Evolutionary conservation across 2,329 filamentous ascomycete genomes (phyloP), one percentile per base, ranked within the genome.

Genomic region (Thyridium curvatum): DNA sequence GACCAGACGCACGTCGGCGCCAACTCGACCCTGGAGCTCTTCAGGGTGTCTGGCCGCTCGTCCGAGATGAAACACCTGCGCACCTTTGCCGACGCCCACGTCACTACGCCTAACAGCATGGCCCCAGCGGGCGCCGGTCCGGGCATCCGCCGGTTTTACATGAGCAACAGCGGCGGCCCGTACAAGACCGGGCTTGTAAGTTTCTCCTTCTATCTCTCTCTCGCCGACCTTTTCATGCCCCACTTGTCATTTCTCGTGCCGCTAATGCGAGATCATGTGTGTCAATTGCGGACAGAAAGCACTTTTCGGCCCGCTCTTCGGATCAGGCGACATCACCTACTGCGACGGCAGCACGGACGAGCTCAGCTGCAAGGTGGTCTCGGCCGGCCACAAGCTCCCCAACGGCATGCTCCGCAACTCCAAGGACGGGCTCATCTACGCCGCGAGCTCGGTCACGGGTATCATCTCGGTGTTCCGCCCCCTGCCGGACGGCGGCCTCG

Each of bases 331-430:
- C 34, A 46, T 60, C 1, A 45, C 50, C 1, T 52, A 53, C 37
- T 63, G 60, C 33, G 38, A 44, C 12, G 32, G 37, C 1, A 26
- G 29, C 4, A 26, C 10, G 1, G 53, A 26, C 21, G 21, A 26
- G 6, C 21, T 26, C 6, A 26, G 47, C 12, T 56, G 55, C 41
- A 49, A 38, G 15, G 37, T 44, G 3, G 51, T 52, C 1, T 46
- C 46, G 0, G 18, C 32, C 1, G 48, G 52, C 8, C 45, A 56
- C 3, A 41, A 42, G 12, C 54, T 50, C 32, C 59, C 60, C 26
- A 64, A 63, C 32, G 59, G 60, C 1, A 45, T 62, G 2, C 41
- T 40, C 1, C 48, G 47, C 16, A 14, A 31, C n/a, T 14, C 21
- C 18, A 41, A 39, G 7, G 51, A 55, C 12, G 52, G 51, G 5